Evolutionary conservation across 169 alveolate species (phyloP), one percentile per base, ranked within the genome.

Genomic region (Cryptosporidium felis): DNA sequence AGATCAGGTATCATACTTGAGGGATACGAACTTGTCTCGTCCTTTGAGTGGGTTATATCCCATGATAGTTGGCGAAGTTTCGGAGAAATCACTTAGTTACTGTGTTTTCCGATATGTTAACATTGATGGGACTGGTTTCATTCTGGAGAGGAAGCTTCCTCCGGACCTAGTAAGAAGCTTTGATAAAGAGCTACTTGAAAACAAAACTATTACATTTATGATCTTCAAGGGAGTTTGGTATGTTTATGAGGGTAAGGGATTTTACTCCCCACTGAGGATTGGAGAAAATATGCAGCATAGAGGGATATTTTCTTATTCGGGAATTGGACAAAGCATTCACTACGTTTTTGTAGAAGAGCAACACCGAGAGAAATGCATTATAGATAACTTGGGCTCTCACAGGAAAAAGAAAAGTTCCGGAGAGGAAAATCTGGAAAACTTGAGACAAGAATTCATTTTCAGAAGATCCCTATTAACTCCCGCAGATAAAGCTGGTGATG

Each of bases 31-130:
- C 1, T 10, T 9, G 14, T 38, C 56, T 38, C 34, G 59, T 28
- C 67, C 85, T 23, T 41, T 23, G n/a, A 74, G 85, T 74, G 67
- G 45, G 3, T 40, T 74, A 5, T 74, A 23, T 53, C 85, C 85
- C 18, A 49, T 74, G 18, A 5, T 74, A 4, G 49, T 74, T 18
- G 85, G 56, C 3, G 85, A 74, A n/a, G 38, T 67, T 3, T 28
- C 21, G 14, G 65, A 67, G 28, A n/a, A 30, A 5, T 28, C 23
- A 14, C 6, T 32, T 21, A 36, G n/a, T 32, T 23, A 36, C 26
- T 51, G 66, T 36, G 12, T 38, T 16, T 51, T 10, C 38, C 51
- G 23, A 38, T 74, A 74, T 21, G 21, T 51, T 30, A 59, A 53
- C 56, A 51, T 74, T 38, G 26, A 23, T 8, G 42, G 21, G n/a